Evolutionary conservation across 2,329 filamentous ascomycete genomes (phyloP), one percentile per base, ranked within the genome.

Genomic region (Fusarium torreyae): DNA sequence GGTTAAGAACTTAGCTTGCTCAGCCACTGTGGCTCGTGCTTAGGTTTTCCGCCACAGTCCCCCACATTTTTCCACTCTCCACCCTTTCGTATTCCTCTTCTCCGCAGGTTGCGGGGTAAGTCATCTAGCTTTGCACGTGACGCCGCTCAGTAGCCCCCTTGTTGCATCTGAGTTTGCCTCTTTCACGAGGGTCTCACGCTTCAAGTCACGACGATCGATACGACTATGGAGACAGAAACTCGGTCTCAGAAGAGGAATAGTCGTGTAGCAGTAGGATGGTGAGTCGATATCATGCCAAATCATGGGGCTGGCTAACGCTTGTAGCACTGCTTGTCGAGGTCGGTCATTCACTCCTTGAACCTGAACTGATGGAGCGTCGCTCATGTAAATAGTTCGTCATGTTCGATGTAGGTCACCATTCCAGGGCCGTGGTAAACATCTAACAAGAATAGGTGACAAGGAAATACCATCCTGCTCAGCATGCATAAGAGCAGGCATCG

Each of bases 281-380:
- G 5, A 52, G 49, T 22, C 4, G 8, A 33, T n/a, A 33, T 22
- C 8, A 0, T 3, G 8, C 5, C 13, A 31, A 6, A 17, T 31
- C 18, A 8, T 17, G 2, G 5, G 7, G 2, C 5, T 17, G 8
- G 14, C 24, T 52, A 33, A 52, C 11, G 4, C 14, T 3, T 7
- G 33, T 22, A 52, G 49, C 20, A 52, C 49, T 22, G 49, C 49
- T 5, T 52, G 49, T 33, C n/a, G 49, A 52, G 49, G 49, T 42
- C 31, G 49, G 36, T 5, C 15, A 14, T 2, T 7, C 10, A 3
- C 28, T 31, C 28, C 18, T 20, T 22, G 5, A 31, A 6, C 6
- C 3, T 6, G 3, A 20, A 26, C 8, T 9, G 15, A 15, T 31
- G 7, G 15, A 14, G 4, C 10, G 22, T 31, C 17, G 8, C 36